Base-by-base conservation (phyloP, 2,329 filamentous ascomycete species). In the Fusarium transvaalense region DNA sequence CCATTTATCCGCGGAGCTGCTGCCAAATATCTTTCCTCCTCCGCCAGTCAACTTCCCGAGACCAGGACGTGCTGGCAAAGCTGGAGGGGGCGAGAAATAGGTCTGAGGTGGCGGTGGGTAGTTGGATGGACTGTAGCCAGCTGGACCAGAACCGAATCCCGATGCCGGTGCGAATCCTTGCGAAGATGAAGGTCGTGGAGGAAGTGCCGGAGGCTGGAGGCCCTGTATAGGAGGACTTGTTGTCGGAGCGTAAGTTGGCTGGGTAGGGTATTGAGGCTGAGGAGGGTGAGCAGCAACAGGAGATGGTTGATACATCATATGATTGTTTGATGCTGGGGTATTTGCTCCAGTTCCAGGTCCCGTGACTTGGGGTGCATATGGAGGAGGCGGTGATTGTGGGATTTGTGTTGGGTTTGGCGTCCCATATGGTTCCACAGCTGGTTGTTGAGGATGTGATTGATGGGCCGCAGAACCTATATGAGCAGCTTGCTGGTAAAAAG, bases 51-150 rank as follows among this genome's bases (percentile, higher is more conserved):
- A 17, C 32, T 74, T 75, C 3, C 69, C 67, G 13, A 69, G 42
- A 5, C 60, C 56, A 21, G 68, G 72, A 13, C 64, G 62, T 29
- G 73, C 54, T 21, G 67, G 67, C 41, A 69, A 57, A 25, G 70
- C 42, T 17, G 66, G 70, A 31, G 75, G 72, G 31, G 75, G 76
- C 6, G 61, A 64, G 46, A 77, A 77, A 45, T 74, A 66, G 10
- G 75, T 78, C 64, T 74, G 77, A 5, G 78, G 77, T 12, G 78
- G 77, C 23, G 73, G 75, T 19, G 77, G 78, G 53, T 74, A 79
- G 42, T 62, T 63, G 8, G 68, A 61, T 13, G 74, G 68, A 48
- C 72, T 74, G 15, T 71, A 71, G 14, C 70, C 69, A 32, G 64
- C 52, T 35, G 69, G 68, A 13, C 66, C 66, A 62, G 75, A 25